Base-by-base conservation (phyloP, 2,329 filamentous ascomycete species). In the Nothophaeocryptopus gaeumannii region DNA sequence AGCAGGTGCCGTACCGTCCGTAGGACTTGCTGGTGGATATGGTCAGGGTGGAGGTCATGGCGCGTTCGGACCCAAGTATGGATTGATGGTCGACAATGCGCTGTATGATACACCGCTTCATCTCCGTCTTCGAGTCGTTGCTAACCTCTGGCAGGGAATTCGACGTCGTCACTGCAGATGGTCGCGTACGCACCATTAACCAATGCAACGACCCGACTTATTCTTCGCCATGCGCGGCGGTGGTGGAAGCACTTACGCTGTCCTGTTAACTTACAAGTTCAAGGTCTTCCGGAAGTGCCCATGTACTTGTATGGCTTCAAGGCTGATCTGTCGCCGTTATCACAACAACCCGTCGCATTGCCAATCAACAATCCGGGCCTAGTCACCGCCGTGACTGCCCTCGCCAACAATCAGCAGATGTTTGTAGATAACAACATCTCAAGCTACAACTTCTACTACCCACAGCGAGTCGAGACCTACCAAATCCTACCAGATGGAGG, bases 191-290 rank as follows among this genome's bases (percentile, higher is more conserved):
- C 13, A 55, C 44, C 14, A 54, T 54, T 12, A 60, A 60, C 45
- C 58, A 62, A 5, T 61, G 60, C 2, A 61, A 66, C 5, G 64
- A 81, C 54, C 71, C 0, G 78, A 82, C 48, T 66, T 83, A 8
- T 81, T 70, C 64, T 69, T 68, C 51, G 78, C 75, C n/a, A n/a
- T n/a, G n/a, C n/a, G n/a, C n/a, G n/a, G n/a, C n/a, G n/a, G n/a
- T n/a, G n/a, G n/a, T n/a, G n/a, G n/a, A n/a, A n/a, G n/a, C n/a
- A n/a, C n/a, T n/a, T n/a, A n/a, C n/a, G n/a, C n/a, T n/a, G n/a
- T n/a, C n/a, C n/a, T n/a, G n/a, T n/a, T n/a, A n/a, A n/a, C n/a
- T n/a, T n/a, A n/a, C n/a, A n/a, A n/a, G n/a, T n/a, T n/a, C n/a
- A n/a, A n/a, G n/a, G n/a, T n/a, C n/a, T n/a, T n/a, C n/a, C n/a